These are phyloP conservation scores for Phialophora expanda DNA, from an alignment of 2,329 filamentous ascomycete genomes.

Conservation along the genomic window DNA sequence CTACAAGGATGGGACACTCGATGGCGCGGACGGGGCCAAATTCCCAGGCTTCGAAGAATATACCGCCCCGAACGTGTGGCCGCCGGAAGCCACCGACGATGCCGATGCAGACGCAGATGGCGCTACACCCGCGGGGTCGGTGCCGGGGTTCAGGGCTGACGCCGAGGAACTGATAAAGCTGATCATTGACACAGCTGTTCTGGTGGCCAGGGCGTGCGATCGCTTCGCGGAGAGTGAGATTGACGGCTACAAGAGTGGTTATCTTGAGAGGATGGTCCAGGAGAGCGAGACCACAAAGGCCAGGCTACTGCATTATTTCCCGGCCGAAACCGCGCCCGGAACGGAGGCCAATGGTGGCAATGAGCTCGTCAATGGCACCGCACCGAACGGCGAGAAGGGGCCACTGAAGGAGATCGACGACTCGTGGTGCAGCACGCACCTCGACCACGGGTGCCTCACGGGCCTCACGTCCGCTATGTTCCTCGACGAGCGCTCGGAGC, in stretches of 20 bases:
- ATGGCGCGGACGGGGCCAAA: conserved; percentile 41
- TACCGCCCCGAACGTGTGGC: conserved; percentile 89
- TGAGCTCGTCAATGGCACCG: conserved; percentile 1
- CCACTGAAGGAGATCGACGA: conserved; percentile 61
- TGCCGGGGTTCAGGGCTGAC: conserved; percentile 76
- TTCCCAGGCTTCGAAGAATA: conserved; percentile 76
- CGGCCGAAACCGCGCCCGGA: conserved; percentile 45
- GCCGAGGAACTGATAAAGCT: conserved; percentile 78
- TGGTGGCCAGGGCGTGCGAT: conserved; percentile 91
- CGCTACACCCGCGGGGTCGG: conserved; percentile 53
- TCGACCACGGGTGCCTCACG: conserved; percentile 92
- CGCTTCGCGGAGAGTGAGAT: conserved; percentile 81
- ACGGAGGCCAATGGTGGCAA: not conserved
- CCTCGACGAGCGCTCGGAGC: conserved; percentile 69
- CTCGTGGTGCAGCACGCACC: conserved; percentile 81
- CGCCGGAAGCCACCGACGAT: conserved; percentile 44
- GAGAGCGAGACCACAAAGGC: conserved; percentile 90
- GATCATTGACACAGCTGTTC: conserved; percentile 85
- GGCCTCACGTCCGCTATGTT: conserved; percentile 96
- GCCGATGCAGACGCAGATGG: not conserved
- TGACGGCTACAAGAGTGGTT: conserved; percentile 73
- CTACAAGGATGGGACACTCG: conserved; percentile 49
- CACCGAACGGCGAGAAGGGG: conserved; percentile 1
- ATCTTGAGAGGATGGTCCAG: conserved; percentile 84
- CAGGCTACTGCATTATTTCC: conserved; percentile 90